Percentiles rank a stretch among this genome's conserved stretches.
Conservation (phyloP, 2,329 filamentous ascomycete genomes). For the Dothideomycetes sp. region DNA sequence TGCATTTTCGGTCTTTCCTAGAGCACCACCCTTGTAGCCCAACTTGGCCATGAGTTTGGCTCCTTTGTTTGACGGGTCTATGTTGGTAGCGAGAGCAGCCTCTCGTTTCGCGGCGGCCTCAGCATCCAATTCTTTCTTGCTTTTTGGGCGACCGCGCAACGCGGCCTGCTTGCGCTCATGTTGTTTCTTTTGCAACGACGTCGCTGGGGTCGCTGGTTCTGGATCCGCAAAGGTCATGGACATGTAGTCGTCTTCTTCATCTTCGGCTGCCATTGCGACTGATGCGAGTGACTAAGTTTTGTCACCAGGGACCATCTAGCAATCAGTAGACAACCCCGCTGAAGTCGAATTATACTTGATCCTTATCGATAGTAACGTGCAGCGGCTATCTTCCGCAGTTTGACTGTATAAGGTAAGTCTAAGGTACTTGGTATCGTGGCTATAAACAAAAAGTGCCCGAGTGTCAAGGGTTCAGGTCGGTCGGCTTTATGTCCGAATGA, state of each 20-base stretch:
- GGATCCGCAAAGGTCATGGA: conserved; percentile 79
- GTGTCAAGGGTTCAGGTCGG: too few species aligned
- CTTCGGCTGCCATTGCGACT: conserved; percentile 26
- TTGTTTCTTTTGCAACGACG: conserved; percentile 47
- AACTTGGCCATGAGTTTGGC: conserved; percentile 95
- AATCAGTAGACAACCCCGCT: too few species aligned
- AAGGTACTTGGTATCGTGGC: too few species aligned
- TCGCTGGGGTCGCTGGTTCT: conserved; percentile 41
- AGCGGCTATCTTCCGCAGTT: not conserved
- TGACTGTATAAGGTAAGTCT: too few species aligned
- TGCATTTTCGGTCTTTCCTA: conserved; percentile 45
- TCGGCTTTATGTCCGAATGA: not conserved
- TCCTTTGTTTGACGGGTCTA: conserved; percentile 69
- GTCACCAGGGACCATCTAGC: not conserved
- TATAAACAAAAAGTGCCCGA: too few species aligned
- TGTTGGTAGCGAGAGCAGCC: conserved; percentile 60
- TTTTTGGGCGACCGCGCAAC: conserved; percentile 57
- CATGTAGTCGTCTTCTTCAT: conserved; percentile 94
- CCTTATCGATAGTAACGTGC: not conserved
- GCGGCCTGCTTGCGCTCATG: conserved; percentile 40
- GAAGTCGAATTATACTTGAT: not conserved
- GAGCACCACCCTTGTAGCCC: conserved; percentile 69
- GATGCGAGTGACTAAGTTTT: too few species aligned
- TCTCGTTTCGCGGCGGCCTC: conserved; percentile 64
- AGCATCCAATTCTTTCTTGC: conserved; percentile 72